Conservation (phyloP, 176 grass and related monocot species). For the Rhipidocladum racemiflorum region DNA sequence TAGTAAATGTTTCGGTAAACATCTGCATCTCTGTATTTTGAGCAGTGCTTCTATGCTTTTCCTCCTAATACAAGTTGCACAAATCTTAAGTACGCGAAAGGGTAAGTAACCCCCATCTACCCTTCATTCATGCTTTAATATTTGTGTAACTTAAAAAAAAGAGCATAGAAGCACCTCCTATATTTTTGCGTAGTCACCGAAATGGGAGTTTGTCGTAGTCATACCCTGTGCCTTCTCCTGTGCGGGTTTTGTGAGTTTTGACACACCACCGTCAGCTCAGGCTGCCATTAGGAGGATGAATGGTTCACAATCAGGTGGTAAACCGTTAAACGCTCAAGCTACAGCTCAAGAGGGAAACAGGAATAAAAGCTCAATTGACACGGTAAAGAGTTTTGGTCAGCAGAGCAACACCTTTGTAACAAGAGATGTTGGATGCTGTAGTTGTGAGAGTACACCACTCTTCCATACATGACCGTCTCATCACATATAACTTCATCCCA, state of each 20-base stretch:
- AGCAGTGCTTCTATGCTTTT: too few species aligned
- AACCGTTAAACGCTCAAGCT: slow-evolving; percentile 62
- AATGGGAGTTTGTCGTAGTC: neutral
- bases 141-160: too few species aligned
- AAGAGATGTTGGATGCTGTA: neutral
- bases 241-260: slow-evolving; percentile 59
- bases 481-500: too few species aligned
- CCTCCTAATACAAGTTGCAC: too few species aligned
- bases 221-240: neutral
- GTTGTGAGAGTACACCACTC: neutral
- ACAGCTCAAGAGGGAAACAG: slow-evolving; percentile 65
- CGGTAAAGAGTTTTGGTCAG: neutral
- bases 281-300: slow-evolving; percentile 43
- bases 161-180: too few species aligned
- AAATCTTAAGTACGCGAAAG: too few species aligned
- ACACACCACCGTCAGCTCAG: slow-evolving; percentile 45
- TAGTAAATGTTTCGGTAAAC: slow-evolving; percentile 65
- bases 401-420: too few species aligned
- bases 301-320: slow-evolving; percentile 53
- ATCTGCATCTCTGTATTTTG: neutral
- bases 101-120: too few species aligned
- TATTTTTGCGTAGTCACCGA: neutral
- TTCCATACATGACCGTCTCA: too few species aligned
- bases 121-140: too few species aligned
- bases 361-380: slow-evolving; percentile 30